Evolutionary conservation across 495 filamentous ascomycete genomes (phyloP), one percentile per base, ranked within the genome.

Genomic region (Xylona heveae): DNA sequence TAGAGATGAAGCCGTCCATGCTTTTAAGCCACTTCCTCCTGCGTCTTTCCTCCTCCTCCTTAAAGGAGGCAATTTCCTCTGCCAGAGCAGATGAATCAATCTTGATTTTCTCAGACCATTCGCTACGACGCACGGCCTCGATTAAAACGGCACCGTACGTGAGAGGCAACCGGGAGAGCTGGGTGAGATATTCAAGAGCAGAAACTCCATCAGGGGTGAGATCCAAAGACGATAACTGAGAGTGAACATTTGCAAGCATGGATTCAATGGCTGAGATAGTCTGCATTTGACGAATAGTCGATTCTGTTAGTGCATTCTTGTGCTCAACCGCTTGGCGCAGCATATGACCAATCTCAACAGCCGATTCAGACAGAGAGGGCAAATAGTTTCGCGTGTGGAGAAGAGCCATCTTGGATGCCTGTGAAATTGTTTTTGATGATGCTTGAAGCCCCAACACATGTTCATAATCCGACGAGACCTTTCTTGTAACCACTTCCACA

Each of bases 101-200:
- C 40, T 71, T 76, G 46, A 94, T 71, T 50, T 91, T 94, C 15
- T 84, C 76, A 6, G 64, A 67, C 80, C 88, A 99, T 54, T 94
- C 84, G 23, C 67, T 74, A 7, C 88, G 73, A 34, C 75, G 68
- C 28, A 92, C 64, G 16, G 81, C 73, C 46, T 99, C 88, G 10
- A 83, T 63, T 9, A 91, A 54, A 17, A 91, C 72, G 0, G 79
- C 80, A 1, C 88, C 85, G 48, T 99, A 99, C 17, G 82, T 63
- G 35, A 74, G 67, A 6, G 88, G 90, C 35, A 95, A 62, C 30
- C 79, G 68, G 19, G 78, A 73, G 7, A 92, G 70, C 15, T 74
- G 53, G 19, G 68, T 64, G 6, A 95, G 55, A 18, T 77, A 57
- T 26, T 90, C 71, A 48, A 93, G 85, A 0, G 71, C 67, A 14